A percentile compares a stretch with the other conserved stretches of the same genome.
These are phyloP conservation scores for Corchorus capsularis DNA, from an alignment of 345 rosid genomes.

Conservation along the genomic window DNA sequence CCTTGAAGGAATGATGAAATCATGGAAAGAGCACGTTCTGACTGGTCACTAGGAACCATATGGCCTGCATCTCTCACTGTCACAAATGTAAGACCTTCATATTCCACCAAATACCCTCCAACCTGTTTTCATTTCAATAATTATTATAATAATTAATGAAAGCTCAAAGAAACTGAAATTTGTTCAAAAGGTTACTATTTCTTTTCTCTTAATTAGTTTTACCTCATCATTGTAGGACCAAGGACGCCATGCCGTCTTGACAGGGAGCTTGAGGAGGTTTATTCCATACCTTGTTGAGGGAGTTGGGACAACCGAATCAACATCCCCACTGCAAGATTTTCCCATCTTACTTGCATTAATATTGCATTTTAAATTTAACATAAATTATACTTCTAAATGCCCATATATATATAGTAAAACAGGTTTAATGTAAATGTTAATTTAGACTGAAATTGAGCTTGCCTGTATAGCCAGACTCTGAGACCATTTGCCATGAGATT, in stretches of 20 bases:
- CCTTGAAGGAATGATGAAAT: conserved; percentile 43
- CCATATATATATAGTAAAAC: too few species aligned
- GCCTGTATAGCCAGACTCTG: conserved; percentile 52
- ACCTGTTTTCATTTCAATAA: neutral
- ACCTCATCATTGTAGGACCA: conserved; percentile 53
- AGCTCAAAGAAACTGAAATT: neutral
- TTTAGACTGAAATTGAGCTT: neutral
- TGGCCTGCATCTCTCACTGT: conserved; percentile 71
- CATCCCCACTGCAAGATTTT: conserved; percentile 45
- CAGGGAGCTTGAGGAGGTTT: conserved; percentile 44
- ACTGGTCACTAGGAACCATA: conserved; percentile 57
- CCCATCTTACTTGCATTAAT: too few species aligned
- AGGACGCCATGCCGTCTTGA: conserved; percentile 49
- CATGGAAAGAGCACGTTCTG: conserved; percentile 49
- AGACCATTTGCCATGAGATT: conserved; percentile 39
- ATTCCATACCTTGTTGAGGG: conserved; percentile 48
- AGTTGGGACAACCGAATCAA: conserved; percentile 58
- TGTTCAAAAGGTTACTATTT: neutral
- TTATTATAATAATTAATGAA: too few species aligned
- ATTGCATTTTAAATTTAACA: neutral
- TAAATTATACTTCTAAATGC: too few species aligned
- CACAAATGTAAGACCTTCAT: conserved; percentile 50
- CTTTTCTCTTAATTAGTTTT: too few species aligned
- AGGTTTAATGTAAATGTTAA: too few species aligned
- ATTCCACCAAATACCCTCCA: conserved; percentile 58